Percentiles rank a stretch among this genome's conserved stretches.
phyloP scores from a whole-genome alignment of 2,329 filamentous ascomycete genomes.

The Paecilomyces fulvus region DNA sequence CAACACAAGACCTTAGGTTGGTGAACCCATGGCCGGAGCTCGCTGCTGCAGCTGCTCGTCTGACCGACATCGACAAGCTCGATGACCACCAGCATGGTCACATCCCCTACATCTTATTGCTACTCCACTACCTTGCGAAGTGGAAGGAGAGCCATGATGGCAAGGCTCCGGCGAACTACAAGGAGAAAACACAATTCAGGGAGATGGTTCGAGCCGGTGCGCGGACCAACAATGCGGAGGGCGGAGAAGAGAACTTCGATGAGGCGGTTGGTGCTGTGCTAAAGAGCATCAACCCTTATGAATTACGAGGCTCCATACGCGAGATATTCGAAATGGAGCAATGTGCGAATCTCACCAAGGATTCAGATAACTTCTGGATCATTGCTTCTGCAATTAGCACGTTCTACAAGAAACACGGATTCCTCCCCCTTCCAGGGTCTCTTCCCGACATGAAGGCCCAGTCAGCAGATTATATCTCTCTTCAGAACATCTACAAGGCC shows the following conservation, averaged over 20 bases:
- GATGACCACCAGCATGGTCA: constrained; percentile 81
- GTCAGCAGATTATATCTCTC: constrained; percentile 76
- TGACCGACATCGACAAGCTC: constrained; percentile 59
- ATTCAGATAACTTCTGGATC: constrained; percentile 71
- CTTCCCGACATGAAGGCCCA: constrained; percentile 97
- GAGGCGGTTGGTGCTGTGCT: constrained; percentile 82
- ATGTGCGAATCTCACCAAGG: constrained; percentile 37
- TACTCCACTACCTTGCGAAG: constrained; percentile 70
- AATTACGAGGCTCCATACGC: constrained; percentile 59
- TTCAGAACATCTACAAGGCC: constrained; percentile 87
- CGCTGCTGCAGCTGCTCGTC: constrained; percentile 54
- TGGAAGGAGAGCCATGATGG: constrained; percentile 69
- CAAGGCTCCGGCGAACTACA: constrained; percentile 62
- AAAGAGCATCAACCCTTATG: constrained; percentile 67
- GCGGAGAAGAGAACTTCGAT: constrained; percentile 93
- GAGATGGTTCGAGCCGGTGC: constrained; percentile 58
- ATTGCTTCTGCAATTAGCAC: constrained; percentile 70
- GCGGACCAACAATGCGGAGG: constrained; percentile 67
- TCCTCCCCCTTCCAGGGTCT: constrained; percentile 74
- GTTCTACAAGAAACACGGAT: constrained; percentile 65
- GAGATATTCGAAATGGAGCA: constrained; percentile 70
- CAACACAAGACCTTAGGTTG: constrained; percentile 76
- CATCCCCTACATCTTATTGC: constrained; percentile 73
- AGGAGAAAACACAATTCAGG: constrained; percentile 79
- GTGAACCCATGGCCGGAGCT: constrained; percentile 82